Base-by-base conservation (phyloP, 129 eudicot species). In the Centrapalus pauciflorus region DNA sequence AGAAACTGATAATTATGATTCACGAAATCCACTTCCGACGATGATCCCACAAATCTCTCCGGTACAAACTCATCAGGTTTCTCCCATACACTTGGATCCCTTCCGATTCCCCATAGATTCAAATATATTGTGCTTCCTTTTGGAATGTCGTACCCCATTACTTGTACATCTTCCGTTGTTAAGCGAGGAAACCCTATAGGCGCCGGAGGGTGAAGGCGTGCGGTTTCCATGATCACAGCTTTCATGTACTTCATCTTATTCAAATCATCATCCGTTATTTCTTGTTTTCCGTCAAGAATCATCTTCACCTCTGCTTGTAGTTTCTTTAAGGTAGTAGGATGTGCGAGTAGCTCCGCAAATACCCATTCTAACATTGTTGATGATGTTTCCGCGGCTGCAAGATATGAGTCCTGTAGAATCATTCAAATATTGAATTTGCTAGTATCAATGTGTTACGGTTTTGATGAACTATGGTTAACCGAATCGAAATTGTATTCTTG, bases 21-120 rank as follows among this genome's bases (percentile, higher is more conserved):
- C 26, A 61, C 32, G 0, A 69, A 69, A 24, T 72, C 77, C 11
- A 60, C 41, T 4, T 10, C 16, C 0, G 16, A 4, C 1, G 54
- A 46, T 9, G 51, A 52, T 17, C 28, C 71, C 32, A 73, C 7
- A 32, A 73, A 73, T 9, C 78, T 63, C 12, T 73, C 58, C 21
- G 78, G 66, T 13, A 17, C 21, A 16, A 73, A 73, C 7, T 51
- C 66, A 5, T 64, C 24, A 0, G 78, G 72, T 37, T 57, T 27
- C 14, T 73, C 78, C 72, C 77, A 72, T 34, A 72, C 77, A 0
- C 33, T 13, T 0, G 77, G 70, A 45, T 70, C 76, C 25, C 67
- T 37, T 12, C 76, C 76, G 4, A 72, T 72, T 13, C 54, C 77
- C 77, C 78, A 73, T 13, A 73, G 37, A 43, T 73, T 73, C 20